These are phyloP conservation scores for Fomitopsis palustris DNA, from an alignment of 1,284 basidiomycete species.

Conservation along the genomic window DNA sequence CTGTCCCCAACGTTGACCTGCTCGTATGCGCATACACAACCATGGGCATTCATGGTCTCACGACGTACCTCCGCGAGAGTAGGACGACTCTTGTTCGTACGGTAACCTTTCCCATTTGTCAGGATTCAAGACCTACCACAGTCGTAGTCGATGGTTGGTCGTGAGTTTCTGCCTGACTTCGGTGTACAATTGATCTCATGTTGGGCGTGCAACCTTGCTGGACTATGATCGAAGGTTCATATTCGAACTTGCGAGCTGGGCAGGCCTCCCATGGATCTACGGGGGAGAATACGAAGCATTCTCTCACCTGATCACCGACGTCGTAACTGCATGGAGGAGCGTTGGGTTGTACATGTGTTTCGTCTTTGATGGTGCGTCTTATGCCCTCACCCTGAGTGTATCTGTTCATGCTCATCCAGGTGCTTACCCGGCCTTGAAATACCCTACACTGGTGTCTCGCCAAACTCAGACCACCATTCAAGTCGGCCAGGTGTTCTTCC, in stretches of 20 bases:
- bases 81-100: conserved; percentile 55
- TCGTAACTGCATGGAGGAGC: conserved; percentile 68
- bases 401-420: conserved; percentile 38
- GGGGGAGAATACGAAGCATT: conserved; percentile 80
- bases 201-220: conserved; percentile 8
- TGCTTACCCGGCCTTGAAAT: conserved; percentile 70
- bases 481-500: conserved; percentile 76
- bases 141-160: conserved; percentile 88
- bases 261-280: conserved; percentile 76
- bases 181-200: conserved; percentile 5
- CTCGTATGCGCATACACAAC: background rate
- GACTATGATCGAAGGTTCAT: conserved; percentile 61
- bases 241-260: conserved; percentile 63
- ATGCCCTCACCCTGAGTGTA: background rate
- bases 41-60: conserved; percentile 84
- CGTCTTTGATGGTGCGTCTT: conserved; percentile 84
- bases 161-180: conserved; percentile 50
- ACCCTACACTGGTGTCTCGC: conserved; percentile 64
- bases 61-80: conserved; percentile 77
- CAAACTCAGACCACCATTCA: conserved; percentile 56
- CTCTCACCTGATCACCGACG: conserved; percentile 42
- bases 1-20: background rate
- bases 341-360: conserved; percentile 78
- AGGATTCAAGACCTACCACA: conserved; percentile 14
- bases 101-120: conserved; percentile 31